Evolutionary conservation across 331 rosid species (phyloP).

Genomic region (Quercus tomentella): DNA sequence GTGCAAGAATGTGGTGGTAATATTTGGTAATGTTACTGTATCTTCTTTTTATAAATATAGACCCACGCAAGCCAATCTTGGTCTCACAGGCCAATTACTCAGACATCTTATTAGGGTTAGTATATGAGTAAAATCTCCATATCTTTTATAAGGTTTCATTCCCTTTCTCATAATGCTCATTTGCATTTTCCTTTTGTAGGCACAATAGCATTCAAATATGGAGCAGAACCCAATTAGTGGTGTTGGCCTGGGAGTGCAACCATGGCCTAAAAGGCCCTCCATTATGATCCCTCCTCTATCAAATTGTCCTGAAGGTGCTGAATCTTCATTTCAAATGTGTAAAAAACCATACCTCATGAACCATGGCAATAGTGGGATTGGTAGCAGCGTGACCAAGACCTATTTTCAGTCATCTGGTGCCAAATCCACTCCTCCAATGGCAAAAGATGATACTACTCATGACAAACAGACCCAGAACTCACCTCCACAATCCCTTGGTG

Average conservation of each 20-base stretch:
- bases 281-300: slow-evolving; percentile 7
- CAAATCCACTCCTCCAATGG: not conserved
- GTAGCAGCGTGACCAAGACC: not conserved
- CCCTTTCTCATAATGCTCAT: not conserved
- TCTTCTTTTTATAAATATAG: slow-evolving; percentile 7
- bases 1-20: not conserved
- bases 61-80: not conserved
- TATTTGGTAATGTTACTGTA: slow-evolving; percentile 21
- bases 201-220: slow-evolving; percentile 3
- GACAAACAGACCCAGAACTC: not conserved
- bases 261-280: slow-evolving; percentile 3
- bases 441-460: not conserved
- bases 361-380: not conserved
- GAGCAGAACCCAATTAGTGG: not conserved
- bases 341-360: not conserved
- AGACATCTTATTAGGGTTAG: not conserved
- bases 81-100: not conserved
- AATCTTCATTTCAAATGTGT: slow-evolving; percentile 10
- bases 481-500: not conserved
- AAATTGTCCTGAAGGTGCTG: not conserved
- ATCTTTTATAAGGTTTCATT: not conserved
- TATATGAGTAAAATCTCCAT: not conserved
- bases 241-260: not conserved
- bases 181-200: not conserved
- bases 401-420: not conserved